Conservation (phyloP, 371 early-diverging fungal genomes). For the Mucor saturninus region DNA sequence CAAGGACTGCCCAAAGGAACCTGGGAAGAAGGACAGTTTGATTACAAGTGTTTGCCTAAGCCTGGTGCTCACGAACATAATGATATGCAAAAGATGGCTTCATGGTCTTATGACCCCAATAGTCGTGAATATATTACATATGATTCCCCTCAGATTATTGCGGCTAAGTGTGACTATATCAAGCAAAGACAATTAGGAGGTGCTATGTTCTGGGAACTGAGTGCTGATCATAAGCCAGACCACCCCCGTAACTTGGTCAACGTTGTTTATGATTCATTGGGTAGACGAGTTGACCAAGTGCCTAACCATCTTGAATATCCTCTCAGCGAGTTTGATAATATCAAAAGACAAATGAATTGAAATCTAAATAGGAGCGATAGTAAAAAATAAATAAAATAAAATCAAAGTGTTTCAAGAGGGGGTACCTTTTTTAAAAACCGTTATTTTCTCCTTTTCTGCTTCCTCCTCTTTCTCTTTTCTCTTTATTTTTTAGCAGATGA, state of each 20-base stretch:
- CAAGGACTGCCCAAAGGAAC: conserved; percentile 71
- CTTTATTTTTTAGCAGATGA: neutral
- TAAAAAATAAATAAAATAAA: neutral
- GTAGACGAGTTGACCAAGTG: conserved; percentile 41
- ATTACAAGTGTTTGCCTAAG: conserved; percentile 72
- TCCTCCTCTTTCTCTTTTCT: neutral
- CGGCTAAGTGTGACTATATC: conserved; percentile 78
- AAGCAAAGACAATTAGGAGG: conserved; percentile 71
- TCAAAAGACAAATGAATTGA: conserved; percentile 32
- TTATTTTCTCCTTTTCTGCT: conserved; percentile 1
- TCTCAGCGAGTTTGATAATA: conserved; percentile 55
- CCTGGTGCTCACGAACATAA: conserved; percentile 69
- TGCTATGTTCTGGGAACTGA: conserved; percentile 87
- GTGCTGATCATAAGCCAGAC: conserved; percentile 58
- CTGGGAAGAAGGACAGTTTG: conserved; percentile 87
- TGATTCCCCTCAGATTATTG: conserved; percentile 73
- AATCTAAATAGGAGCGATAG: neutral
- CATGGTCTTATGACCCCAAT: conserved; percentile 74
- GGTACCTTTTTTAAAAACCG: neutral
- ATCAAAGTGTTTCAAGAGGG: neutral
- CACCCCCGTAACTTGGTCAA: conserved; percentile 53
- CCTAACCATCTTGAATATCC: conserved; percentile 57
- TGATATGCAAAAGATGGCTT: conserved; percentile 72
- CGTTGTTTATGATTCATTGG: conserved; percentile 43
- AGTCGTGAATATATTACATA: conserved; percentile 78